These are phyloP conservation scores for Phyllosticta paracitricarpa DNA, from an alignment of 2,329 filamentous ascomycete species.

Conservation along the genomic window DNA sequence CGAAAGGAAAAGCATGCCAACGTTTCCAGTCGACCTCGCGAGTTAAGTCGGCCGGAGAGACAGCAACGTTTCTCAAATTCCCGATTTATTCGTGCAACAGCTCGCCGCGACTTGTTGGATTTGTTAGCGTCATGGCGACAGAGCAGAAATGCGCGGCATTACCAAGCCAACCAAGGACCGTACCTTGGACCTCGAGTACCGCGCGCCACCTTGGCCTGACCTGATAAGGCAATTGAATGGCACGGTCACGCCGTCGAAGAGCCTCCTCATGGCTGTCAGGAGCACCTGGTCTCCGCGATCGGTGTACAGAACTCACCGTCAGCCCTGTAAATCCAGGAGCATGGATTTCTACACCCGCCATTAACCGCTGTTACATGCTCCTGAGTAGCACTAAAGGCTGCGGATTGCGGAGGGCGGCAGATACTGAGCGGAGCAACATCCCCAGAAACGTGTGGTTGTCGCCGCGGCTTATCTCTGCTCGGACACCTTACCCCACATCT, in stretches of 20 bases:
- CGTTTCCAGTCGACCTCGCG: background rate
- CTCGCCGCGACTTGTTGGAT: background rate
- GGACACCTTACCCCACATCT: background rate
- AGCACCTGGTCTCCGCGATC: background rate
- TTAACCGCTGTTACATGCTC: background rate
- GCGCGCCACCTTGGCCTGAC: background rate
- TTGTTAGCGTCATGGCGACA: background rate
- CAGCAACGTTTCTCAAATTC: background rate
- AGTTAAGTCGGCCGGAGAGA: background rate
- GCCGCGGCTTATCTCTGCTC: background rate
- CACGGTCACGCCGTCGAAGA: background rate
- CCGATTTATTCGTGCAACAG: background rate
- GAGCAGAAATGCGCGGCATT: background rate
- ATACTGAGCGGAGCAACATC: background rate
- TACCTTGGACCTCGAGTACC: background rate
- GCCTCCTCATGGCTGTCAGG: background rate
- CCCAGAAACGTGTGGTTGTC: background rate
- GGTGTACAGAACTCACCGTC: background rate
- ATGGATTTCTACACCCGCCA: background rate
- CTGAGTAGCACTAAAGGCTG: background rate
- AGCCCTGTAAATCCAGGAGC: background rate
- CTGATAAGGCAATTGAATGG: background rate
- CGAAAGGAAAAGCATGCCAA: background rate
- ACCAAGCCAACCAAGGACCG: background rate
- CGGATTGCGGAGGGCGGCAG: background rate